Evolutionary conservation across 441 rosid genomes (phyloP), one percentile per base, ranked within the genome.

Genomic region (Pelargonium fulgidum): DNA sequence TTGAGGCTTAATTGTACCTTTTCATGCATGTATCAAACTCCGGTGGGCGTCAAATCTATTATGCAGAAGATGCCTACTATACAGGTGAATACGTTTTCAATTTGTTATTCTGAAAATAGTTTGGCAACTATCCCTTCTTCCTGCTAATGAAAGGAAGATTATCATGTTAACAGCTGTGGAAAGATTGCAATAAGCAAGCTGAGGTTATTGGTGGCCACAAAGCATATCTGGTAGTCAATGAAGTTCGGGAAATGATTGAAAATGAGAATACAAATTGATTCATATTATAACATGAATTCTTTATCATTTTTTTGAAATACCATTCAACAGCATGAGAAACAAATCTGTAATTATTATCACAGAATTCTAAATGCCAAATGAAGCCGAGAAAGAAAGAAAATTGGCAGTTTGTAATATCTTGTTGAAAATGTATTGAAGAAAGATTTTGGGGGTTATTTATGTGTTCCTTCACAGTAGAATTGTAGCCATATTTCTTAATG

Each of bases 1-100:
- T 65, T 76, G 62, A 76, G 33, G 14, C 39, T 65, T 42, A 59
- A 58, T 68, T 29, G 0, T 68, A 19, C 65, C 67, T 76, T 82
- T 16, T 68, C 68, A 71, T 75, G 70, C 39, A 33, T 33, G 39
- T 80, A 70, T 78, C 65, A 78, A 81, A 14, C 48, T 67, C 56
- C 7, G 16, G 44, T 33, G 68, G 63, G 41, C 47, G 2, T 10
- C 48, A 61, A 69, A 75, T 70, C 58, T 67, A 56, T 44, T 33
- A 4, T 33, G 58, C 88, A 93, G 96, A 90, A 89, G 81, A 93
- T 90, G 96, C 97, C 98, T 20, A 85, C 94, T 2, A 84, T 90
- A 64, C 97, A 92, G 93, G 96, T 88, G 74, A 68, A 41, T 39
- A 58, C 54, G 54, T 1, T 44, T 16, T 36, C 20, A 1, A 24